These are phyloP conservation scores for Helotiales sp. DNA, from an alignment of 2,329 filamentous ascomycete species.

Conservation along the genomic window DNA sequence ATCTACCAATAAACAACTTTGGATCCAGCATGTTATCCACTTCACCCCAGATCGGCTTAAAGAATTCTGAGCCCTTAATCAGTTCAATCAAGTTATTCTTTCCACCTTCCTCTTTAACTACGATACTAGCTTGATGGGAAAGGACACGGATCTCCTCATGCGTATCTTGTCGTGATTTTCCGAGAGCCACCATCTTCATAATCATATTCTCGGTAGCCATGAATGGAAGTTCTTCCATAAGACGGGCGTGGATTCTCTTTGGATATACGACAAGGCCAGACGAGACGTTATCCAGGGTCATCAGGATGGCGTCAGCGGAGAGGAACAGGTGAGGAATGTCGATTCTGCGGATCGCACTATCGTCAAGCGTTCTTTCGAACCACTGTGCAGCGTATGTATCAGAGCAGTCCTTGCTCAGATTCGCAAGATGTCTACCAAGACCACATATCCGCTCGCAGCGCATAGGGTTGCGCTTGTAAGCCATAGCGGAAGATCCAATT, in stretches of 20 bases:
- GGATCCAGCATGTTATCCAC: constrained; percentile 68
- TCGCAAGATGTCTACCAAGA: constrained; percentile 46
- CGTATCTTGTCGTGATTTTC: constrained; percentile 73
- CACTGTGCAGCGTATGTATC: constrained; percentile 72
- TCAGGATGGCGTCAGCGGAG: constrained; percentile 66
- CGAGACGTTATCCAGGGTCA: constrained; percentile 61
- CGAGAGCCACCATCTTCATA: constrained; percentile 74
- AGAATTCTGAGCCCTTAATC: constrained; percentile 72
- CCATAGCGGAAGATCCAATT: constrained; percentile 54
- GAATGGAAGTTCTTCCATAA: constrained; percentile 81
- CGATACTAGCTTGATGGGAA: constrained; percentile 70
- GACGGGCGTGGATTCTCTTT: constrained; percentile 63
- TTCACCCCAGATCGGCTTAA: constrained; percentile 69
- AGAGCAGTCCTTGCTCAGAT: constrained; percentile 37
- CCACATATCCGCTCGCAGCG: constrained; percentile 48
- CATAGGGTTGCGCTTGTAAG: constrained; percentile 52
- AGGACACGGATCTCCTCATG: constrained; percentile 88
- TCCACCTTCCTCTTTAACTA: constrained; percentile 73
- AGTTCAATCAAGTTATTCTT: constrained; percentile 80
- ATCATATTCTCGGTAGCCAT: constrained; percentile 77
- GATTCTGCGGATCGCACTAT: constrained; percentile 64
- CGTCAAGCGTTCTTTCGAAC: constrained; percentile 68
- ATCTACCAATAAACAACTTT: constrained; percentile 57
- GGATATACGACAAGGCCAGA: constrained; percentile 66
- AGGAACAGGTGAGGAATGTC: constrained; percentile 68